Evolutionary conservation across 495 filamentous ascomycete genomes (phyloP), one percentile per base, ranked within the genome.

Genomic region (Mycothermus thermophilus): DNA sequence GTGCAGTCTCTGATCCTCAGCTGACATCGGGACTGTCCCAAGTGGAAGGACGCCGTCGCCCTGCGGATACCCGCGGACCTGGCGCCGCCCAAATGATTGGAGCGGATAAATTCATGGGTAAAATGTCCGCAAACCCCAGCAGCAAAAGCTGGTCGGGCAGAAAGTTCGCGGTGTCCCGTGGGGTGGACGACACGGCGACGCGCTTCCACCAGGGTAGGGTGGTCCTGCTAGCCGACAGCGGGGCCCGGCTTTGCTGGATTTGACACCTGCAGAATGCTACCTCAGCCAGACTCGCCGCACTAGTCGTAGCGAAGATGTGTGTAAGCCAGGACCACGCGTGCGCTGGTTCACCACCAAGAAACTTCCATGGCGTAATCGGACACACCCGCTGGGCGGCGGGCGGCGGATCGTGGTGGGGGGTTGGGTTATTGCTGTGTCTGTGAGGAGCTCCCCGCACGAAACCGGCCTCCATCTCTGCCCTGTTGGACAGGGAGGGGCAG

Each of bases 21-120:
- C 53, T 56, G 53, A 56, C 38, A n/a, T n/a, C n/a, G 27, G 14
- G 34, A 15, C 38, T 42, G 28, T 29, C 33, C 35, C 32, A 29
- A 32, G 5, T 26, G 11, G 2, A 3, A 11, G 4, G 3, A 26
- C 11, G 25, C 27, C 11, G 21, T 29, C 26, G 26, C 27, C 22
- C 25, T 36, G 51, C 52, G 52, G 52, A 48, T 44, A 46, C 43
- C 40, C 17, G 27, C 39, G 37, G 46, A 19, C 37, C 40, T 40
- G 34, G n/a, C 22, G 27, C 36, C 30, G 39, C 27, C 10, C 3
- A 11, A 11, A 3, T 54, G 45, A 58, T 58, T 58, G 52, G 54
- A 22, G 46, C 54, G 54, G 54, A 22, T 58, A 58, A 58, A 55
- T 43, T 43, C 8, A 11, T 47, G 54, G 45, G 9, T 51, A 58